These are phyloP conservation scores for Apostasia ramifera DNA, from an alignment of 106 monocot genomes.

Conservation along the genomic window DNA sequence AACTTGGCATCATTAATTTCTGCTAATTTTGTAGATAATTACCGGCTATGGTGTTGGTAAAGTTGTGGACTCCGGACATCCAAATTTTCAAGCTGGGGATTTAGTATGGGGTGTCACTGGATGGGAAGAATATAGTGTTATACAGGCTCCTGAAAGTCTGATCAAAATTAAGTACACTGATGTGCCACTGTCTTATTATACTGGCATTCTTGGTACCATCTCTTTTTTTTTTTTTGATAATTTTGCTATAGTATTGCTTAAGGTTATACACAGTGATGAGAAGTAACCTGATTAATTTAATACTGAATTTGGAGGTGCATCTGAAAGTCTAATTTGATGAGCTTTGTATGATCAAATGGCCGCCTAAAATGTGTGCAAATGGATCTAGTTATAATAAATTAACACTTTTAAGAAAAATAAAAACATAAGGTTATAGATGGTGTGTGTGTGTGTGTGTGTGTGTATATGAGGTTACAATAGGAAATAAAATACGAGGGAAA, in stretches of 20 bases:
- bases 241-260: background rate
- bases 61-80: slow-evolving; percentile 53
- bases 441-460: no score
- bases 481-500: no score
- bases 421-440: no score
- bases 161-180: slow-evolving; percentile 47
- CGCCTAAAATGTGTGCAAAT: no score
- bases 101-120: slow-evolving; percentile 42
- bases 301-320: no score
- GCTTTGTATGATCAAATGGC: no score
- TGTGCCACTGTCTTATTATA: slow-evolving; percentile 57
- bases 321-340: no score
- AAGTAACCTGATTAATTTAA: no score
- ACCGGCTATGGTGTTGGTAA: slow-evolving; percentile 43
- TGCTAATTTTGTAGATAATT: slow-evolving; percentile 29
- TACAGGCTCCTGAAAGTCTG: slow-evolving; percentile 14
- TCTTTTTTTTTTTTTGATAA: background rate
- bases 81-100: slow-evolving; percentile 51
- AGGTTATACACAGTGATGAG: background rate
- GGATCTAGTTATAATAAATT: no score
- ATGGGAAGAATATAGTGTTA: slow-evolving; percentile 61
- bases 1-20: background rate
- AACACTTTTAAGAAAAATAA: no score
- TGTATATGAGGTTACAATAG: no score
- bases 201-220: slow-evolving; percentile 43